Evolutionary conservation across 257 asterid genomes (phyloP).

Genomic region (Solanum paucissectum): DNA sequence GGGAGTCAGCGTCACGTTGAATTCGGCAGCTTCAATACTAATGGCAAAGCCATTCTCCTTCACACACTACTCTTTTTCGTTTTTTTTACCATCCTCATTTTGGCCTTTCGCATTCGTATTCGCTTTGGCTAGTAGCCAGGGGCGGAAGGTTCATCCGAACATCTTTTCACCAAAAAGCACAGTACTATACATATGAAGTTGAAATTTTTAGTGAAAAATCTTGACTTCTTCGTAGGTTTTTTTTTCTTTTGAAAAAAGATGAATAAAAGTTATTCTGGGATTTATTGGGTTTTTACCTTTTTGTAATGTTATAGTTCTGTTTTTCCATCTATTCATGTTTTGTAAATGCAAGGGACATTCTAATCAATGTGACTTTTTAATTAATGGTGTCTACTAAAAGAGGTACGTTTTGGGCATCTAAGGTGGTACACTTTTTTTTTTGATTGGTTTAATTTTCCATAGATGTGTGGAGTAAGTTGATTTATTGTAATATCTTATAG

Average conservation of each 20-base stretch:
- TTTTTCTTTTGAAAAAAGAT: not conserved
- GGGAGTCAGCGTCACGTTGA: slow-evolving; percentile 33
- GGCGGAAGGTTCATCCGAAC: not conserved
- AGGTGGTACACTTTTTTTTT: not conserved
- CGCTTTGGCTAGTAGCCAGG: not conserved
- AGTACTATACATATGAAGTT: not conserved
- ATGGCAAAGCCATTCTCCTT: slow-evolving; percentile 37
- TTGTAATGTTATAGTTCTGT: not conserved
- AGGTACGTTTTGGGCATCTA: not conserved
- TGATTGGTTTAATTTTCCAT: not conserved
- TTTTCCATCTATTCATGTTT: not conserved
- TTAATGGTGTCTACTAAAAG: not conserved
- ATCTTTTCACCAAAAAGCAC: too few relatives aligned
- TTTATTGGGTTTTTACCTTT: not conserved
- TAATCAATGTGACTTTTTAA: not conserved
- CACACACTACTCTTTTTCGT: slow-evolving; percentile 44
- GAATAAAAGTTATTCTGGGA: not conserved
- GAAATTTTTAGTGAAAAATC: not conserved
- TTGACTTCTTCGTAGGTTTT: not conserved
- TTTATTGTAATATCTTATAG: not conserved
- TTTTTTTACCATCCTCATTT: slow-evolving; percentile 35
- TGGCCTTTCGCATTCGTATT: slow-evolving; percentile 36
- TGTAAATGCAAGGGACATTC: not conserved
- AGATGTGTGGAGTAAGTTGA: not conserved
- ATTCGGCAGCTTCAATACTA: slow-evolving; percentile 46